Evolutionary conservation across 2,329 filamentous ascomycete genomes (phyloP).

Genomic region (Arachnopeziza araneosa): DNA sequence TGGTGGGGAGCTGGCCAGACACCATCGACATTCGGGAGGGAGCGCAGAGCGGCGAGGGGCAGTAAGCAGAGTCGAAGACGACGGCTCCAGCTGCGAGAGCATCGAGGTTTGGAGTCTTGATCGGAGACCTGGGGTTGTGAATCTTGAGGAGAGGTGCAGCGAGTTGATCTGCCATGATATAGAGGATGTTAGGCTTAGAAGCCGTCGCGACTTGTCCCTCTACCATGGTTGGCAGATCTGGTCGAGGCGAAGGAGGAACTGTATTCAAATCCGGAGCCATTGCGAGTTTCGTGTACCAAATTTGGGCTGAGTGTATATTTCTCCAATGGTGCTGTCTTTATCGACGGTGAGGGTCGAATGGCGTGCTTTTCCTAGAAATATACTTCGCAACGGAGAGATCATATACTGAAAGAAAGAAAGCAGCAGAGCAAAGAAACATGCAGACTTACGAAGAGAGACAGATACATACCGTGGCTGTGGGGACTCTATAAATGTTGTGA

Average conservation of each 20-base stretch:
- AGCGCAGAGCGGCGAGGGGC: slow-evolving; percentile 86
- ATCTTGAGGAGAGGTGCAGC: slow-evolving; percentile 87
- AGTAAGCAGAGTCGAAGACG: slow-evolving; percentile 91
- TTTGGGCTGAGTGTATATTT: background rate
- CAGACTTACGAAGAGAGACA: background rate
- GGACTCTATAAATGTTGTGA: background rate
- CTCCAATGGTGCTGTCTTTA: background rate
- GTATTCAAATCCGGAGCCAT: slow-evolving; percentile 76
- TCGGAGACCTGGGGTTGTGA: slow-evolving; percentile 82
- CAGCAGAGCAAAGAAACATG: background rate
- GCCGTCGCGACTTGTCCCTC: slow-evolving; percentile 5
- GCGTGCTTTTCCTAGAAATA: background rate
- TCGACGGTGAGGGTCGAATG: background rate
- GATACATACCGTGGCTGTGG: background rate
- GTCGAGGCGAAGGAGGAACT: slow-evolving; percentile 50
- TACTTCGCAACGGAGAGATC: background rate
- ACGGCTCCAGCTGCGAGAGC: slow-evolving; percentile 74
- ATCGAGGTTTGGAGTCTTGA: slow-evolving; percentile 89
- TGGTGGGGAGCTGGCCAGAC: slow-evolving; percentile 83
- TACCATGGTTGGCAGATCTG: slow-evolving; percentile 15
- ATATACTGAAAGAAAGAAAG: background rate
- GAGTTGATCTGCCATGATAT: slow-evolving; percentile 97
- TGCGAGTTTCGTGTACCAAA: background rate
- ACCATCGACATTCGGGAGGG: slow-evolving; percentile 94
- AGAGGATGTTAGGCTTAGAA: slow-evolving; percentile 66